Evolutionary conservation across 495 filamentous ascomycete genomes (phyloP).

Genomic region (Cercophora samala): DNA sequence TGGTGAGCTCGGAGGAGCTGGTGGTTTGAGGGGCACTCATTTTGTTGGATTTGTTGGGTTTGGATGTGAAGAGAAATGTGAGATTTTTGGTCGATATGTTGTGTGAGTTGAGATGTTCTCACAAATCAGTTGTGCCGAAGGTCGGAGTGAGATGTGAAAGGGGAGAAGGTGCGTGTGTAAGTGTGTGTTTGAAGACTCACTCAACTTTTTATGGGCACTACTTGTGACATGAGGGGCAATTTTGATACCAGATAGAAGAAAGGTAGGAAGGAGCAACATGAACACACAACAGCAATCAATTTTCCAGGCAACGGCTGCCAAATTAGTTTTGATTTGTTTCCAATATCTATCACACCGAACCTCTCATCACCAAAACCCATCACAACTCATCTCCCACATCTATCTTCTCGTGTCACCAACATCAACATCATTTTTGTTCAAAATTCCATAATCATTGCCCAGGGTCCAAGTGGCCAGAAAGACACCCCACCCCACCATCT

Average conservation of each 20-base stretch:
- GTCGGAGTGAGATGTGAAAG: constrained; percentile 7
- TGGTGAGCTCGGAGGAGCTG: constrained; percentile 52
- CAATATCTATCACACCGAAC: not conserved
- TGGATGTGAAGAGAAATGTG: constrained; percentile 4
- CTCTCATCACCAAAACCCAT: not conserved
- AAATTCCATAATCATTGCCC: not conserved
- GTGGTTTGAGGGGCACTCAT: constrained; percentile 25
- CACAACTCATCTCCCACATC: not conserved
- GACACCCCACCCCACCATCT: constrained; percentile 10
- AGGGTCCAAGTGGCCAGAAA: not conserved
- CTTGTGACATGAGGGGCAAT: not conserved
- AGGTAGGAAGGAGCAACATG: not conserved
- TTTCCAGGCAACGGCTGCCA: not conserved
- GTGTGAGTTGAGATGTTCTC: not conserved
- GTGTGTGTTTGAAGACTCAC: not conserved
- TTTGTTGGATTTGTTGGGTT: constrained; percentile 11
- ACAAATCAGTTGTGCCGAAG: not conserved
- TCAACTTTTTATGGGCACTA: not conserved
- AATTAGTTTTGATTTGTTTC: not conserved
- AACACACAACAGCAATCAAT: not conserved
- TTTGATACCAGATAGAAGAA: not conserved
- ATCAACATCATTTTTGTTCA: constrained; percentile 8
- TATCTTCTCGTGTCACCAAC: not conserved
- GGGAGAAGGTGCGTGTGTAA: not conserved
- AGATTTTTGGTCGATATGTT: not conserved